Evolutionary conservation across 345 rosid species (phyloP), one percentile per base, ranked within the genome.

Genomic region (Arabis alpina): DNA sequence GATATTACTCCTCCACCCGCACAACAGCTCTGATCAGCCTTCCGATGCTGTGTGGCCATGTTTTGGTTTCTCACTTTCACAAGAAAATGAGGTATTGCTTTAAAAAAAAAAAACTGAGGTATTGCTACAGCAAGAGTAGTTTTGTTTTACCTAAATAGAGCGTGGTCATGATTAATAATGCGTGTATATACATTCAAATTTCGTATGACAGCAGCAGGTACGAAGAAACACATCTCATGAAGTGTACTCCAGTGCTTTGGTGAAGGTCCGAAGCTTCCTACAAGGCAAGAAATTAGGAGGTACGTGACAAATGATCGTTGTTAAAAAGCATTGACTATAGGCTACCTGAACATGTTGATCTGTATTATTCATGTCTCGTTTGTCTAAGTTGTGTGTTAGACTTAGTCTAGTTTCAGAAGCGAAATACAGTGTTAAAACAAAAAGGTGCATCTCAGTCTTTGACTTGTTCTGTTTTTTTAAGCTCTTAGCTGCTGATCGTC

Each of bases 21-120:
- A 67, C 60, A 82, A 83, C 63, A 82, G 68, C 81, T 54, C 75
- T 41, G 76, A 76, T 65, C 55, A 43, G 61, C 67, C 80, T 49
- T 67, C 74, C 25, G 82, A 87, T 77, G 68, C 84, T 14, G 50
- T 82, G 3, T 81, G 88, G 90, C 59, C 86, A 48, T 82, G 86
- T 73, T 82, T 88, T 73, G 90, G 93, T 69, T 91, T 91, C 82
- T 84, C 97, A 55, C 88, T 91, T 80, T 86, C 97, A 2, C 97
- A 87, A 79, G 96, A 91, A 37, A 82, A 74, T 76, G 96, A 88
- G 91, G 96, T 86, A 86, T 39, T 28, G 4, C 5, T 28, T 28
- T 28, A 28, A 28, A 3, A 5, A 3, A 3, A 28, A 28, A 5
- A 87, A 37, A 82, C 73, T 76, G 96, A 88, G 91, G 96, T 86